Conservation (phyloP, 768 basidiomycete genomes). For the Calocybe gangraenosa region DNA sequence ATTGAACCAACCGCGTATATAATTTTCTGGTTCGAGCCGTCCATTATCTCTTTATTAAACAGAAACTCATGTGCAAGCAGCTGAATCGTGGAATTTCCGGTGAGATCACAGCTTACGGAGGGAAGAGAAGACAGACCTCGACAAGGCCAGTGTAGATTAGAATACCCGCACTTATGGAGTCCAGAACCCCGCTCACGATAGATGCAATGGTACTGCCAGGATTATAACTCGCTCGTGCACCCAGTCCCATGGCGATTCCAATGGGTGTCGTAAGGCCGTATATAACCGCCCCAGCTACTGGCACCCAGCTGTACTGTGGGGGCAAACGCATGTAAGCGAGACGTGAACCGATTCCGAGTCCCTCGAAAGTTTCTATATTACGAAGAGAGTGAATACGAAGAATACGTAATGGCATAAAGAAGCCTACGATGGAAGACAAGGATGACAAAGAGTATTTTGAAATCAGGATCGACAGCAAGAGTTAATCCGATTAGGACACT, state of each 20-base stretch:
- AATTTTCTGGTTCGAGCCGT: conserved; percentile 60
- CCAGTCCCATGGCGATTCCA: conserved; percentile 84
- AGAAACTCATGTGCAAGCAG: conserved; percentile 93
- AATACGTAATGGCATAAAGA: neutral
- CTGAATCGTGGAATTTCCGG: conserved; percentile 26
- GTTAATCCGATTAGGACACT: conserved; percentile 88
- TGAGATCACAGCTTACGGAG: neutral
- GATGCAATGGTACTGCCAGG: conserved; percentile 70
- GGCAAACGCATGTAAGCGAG: conserved; percentile 73
- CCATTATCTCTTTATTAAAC: conserved; percentile 83
- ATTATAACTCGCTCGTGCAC: conserved; percentile 74
- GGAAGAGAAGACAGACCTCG: conserved; percentile 21
- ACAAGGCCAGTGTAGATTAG: conserved; percentile 85
- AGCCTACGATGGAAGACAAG: conserved; percentile 86
- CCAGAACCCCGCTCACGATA: conserved; percentile 82
- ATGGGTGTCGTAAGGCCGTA: conserved; percentile 83
- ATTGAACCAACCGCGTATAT: conserved; percentile 74
- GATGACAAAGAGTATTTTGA: conserved; percentile 86
- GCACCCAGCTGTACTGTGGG: conserved; percentile 47
- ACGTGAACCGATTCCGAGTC: conserved; percentile 88
- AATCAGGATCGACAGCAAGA: conserved; percentile 79
- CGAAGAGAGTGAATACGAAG: conserved; percentile 1
- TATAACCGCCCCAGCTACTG: conserved; percentile 53
- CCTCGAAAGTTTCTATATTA: conserved; percentile 82
- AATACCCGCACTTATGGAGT: conserved; percentile 84